Evolutionary conservation across 768 basidiomycete species (phyloP).

Genomic region (Agrocybe pediades): DNA sequence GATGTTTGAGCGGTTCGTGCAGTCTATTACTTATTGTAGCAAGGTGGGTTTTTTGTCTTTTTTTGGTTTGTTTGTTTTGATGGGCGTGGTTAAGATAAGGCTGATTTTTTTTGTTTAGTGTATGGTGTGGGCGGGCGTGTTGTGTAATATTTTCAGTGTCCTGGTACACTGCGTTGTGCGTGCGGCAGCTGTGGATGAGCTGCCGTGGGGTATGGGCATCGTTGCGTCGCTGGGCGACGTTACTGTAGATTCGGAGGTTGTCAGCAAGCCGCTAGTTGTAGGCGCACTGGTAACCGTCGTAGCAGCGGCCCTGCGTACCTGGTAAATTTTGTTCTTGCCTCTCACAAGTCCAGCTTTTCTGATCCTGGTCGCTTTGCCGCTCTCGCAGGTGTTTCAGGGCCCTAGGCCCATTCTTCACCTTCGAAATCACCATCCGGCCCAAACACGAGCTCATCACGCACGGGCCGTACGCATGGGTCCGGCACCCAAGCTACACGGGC

Average conservation of each 20-base stretch:
- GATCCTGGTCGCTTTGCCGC: neutral
- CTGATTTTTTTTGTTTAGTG: slow-evolving; percentile 14
- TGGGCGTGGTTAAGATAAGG: neutral
- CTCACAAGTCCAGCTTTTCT: neutral
- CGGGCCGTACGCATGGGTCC: slow-evolving; percentile 46
- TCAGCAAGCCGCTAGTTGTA: slow-evolving; percentile 23
- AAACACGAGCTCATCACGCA: slow-evolving; percentile 41
- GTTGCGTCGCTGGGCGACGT: neutral
- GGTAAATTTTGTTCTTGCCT: slow-evolving; percentile 22
- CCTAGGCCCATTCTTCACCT: slow-evolving; percentile 44
- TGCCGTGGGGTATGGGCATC: neutral
- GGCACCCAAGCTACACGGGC: slow-evolving; percentile 47
- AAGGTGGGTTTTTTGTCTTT: slow-evolving; percentile 26
- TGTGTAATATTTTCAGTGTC: slow-evolving; percentile 17
- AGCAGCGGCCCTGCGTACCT: slow-evolving; percentile 30
- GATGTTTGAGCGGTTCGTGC: slow-evolving; percentile 37
- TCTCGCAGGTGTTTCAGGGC: slow-evolving; percentile 37
- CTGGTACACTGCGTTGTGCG: neutral
- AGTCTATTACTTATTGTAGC: slow-evolving; percentile 37
- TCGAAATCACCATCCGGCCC: slow-evolving; percentile 41
- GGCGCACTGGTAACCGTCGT: slow-evolving; percentile 26
- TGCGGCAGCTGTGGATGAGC: neutral
- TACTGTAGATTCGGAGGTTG: neutral
- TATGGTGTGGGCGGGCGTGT: slow-evolving; percentile 31
- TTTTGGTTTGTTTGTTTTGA: neutral